Percentiles rank a stretch among this genome's conserved stretches.
Evolutionary conservation across 331 rosid species (phyloP).

Genomic region (Quercus lobata): DNA sequence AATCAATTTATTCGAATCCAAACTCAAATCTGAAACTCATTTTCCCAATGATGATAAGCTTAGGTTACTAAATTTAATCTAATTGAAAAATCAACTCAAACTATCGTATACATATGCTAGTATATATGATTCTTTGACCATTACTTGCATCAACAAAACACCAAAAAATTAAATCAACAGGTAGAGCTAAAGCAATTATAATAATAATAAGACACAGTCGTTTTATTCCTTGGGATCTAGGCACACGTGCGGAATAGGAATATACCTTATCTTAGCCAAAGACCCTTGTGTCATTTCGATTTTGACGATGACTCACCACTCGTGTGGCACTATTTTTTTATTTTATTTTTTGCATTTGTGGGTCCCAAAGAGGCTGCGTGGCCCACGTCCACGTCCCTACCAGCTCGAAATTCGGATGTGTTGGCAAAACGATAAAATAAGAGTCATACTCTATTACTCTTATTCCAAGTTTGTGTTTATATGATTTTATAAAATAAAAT

Average conservation of each 20-base stretch:
- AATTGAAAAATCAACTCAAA: background rate
- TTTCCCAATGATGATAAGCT: background rate
- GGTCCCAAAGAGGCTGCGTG: slow-evolving; percentile 18
- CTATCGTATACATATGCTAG: background rate
- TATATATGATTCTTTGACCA: background rate
- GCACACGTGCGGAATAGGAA: slow-evolving; percentile 40
- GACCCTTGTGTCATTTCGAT: no score
- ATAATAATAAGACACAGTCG: background rate
- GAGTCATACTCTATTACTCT: slow-evolving; percentile 29
- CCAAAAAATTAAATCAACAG: background rate
- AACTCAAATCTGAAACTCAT: background rate
- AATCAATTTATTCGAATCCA: background rate
- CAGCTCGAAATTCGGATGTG: background rate
- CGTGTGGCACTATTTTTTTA: slow-evolving; percentile 33
- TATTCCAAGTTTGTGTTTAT: slow-evolving; percentile 6
- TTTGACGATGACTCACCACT: slow-evolving; percentile 39
- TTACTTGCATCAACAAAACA: background rate
- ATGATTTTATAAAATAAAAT: no score
- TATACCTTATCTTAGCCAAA: background rate
- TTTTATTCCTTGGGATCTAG: slow-evolving; percentile 28
- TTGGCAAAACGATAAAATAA: slow-evolving; percentile 44
- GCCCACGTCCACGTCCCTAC: slow-evolving; percentile 34
- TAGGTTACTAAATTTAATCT: background rate
- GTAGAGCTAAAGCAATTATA: background rate
- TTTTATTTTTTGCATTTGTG: background rate